Evolutionary conservation across 176 grass and related monocot genomes (phyloP), one percentile per base, ranked within the genome.

Genomic region (Carex littledalei): DNA sequence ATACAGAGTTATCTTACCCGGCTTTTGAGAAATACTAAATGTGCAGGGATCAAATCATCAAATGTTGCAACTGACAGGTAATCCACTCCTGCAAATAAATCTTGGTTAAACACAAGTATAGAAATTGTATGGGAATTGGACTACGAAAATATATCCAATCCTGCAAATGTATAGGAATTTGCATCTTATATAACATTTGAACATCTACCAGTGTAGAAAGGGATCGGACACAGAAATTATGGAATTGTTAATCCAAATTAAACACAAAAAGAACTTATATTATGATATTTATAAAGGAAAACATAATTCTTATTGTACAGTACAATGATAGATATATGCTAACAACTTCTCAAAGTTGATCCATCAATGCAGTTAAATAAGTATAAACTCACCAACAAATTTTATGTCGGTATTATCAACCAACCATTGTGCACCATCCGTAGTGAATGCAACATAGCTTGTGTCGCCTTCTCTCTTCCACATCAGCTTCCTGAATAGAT

Each of bases 321-420:
- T 24, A 39, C 76, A 85, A 62, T 67, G 32, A 76, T 41, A 7
- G 61, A 64, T 1, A 64, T 1, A 31, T 14, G 41, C 31, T 4
- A 26, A 85, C 68, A 75, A 2, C 26, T 75, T 53, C 21, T 53
- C n/a, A 54, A 47, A 15, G 9, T 76, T 29, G 72, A 54, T 76
- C 41, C 1, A 58, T 68, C 2, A 39, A 16, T 86, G 60, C 49
- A 18, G 2, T 50, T 15, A 55, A 47, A 21, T 14, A 72, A 64
- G 17, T 69, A 73, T 59, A 81, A 67, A 84, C 94, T 84, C 86
- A 97, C 94, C 94, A 32, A 94, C 22, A 61, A 97, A 87, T 80
- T 97, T 94, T 61, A 97, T 94, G 41, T 97, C 94, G 8, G 94
- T 97, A 81, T 94, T 94, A 79, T 97, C 94, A 8, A 94, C 94